Percentiles rank a stretch among this genome's conserved stretches.
Conservation (phyloP, 164 flowering plant genomes). For the Brasenia schreberi region DNA sequence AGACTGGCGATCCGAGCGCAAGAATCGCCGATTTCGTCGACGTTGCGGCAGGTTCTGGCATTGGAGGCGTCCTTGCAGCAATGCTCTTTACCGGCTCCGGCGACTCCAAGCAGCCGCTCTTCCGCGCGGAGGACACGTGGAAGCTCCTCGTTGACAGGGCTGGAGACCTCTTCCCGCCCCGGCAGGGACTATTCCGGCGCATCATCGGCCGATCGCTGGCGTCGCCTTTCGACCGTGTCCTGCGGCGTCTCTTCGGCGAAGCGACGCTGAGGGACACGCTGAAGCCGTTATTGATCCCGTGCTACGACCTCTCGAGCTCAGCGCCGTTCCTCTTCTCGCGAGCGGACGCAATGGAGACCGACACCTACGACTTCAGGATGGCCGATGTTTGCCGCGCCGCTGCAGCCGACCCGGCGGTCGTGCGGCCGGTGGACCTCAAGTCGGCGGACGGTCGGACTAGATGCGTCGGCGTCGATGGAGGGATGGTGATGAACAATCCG, state of each 20-base stretch:
- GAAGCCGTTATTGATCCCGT: conserved; percentile 51
- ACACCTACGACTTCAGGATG: conserved; percentile 50
- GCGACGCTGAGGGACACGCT: conserved; percentile 38
- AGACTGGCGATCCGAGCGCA: conserved; percentile 32
- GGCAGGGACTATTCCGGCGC: conserved; percentile 17
- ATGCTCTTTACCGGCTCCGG: conserved; percentile 37
- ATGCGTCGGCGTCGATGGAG: conserved; percentile 38
- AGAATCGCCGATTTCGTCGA: conserved; percentile 48
- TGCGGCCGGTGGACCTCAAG: conserved; percentile 21
- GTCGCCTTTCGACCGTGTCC: conserved; percentile 12
- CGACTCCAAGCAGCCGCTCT: conserved; percentile 26
- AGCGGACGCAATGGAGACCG: conserved; percentile 55
- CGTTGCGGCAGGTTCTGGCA: conserved; percentile 51
- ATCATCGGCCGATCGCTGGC: conserved; percentile 8
- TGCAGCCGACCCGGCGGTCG: conserved; percentile 18
- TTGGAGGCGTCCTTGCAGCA: conserved; percentile 48
- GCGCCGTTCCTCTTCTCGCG: conserved; percentile 59
- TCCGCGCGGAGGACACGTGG: conserved; percentile 32
- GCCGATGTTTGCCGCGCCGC: conserved; percentile 48
- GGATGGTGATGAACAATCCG: conserved; percentile 53
- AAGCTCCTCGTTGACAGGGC: conserved; percentile 22
- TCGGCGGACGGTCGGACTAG: conserved; percentile 35
- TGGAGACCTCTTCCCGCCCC: conserved; percentile 8
- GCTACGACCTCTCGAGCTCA: conserved; percentile 39
- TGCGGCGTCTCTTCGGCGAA: conserved; percentile 27